Percentiles rank a stretch among this genome's conserved stretches.
Conservation (phyloP, 352 stramenopile genomes). For the Phytophthora multivora region DNA sequence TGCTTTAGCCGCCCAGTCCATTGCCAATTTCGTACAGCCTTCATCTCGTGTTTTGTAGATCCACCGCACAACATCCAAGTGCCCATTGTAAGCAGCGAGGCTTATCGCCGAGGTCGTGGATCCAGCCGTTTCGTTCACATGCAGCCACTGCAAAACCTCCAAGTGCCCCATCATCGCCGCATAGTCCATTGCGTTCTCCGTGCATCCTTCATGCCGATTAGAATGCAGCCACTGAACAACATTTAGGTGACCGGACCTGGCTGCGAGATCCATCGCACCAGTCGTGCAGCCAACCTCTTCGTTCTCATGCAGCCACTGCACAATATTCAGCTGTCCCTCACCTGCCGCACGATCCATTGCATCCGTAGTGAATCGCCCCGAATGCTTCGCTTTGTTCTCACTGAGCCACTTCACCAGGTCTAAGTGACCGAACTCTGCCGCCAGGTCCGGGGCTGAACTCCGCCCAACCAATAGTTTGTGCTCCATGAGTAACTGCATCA, state of each 20-base stretch:
- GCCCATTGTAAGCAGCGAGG: conserved; percentile 5
- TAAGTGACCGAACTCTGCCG: conserved; percentile 1
- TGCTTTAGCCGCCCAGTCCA: conserved; percentile 12
- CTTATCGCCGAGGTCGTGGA: conserved; percentile 1
- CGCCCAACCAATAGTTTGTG: background rate
- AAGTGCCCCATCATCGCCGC: conserved; percentile 4
- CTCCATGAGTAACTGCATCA: conserved; percentile 1
- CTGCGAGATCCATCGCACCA: conserved; percentile 5
- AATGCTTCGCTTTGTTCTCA: background rate
- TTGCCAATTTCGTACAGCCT: conserved; percentile 5
- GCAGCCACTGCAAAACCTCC: conserved; percentile 6
- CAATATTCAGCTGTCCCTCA: conserved; percentile 3
- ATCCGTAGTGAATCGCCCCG: background rate
- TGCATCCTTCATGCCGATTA: conserved; percentile 4
- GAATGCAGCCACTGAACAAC: background rate
- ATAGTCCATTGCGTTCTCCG: background rate
- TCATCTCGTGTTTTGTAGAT: conserved; percentile 5
- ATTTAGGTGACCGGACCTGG: background rate
- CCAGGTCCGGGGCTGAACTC: background rate
- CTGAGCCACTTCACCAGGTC: background rate
- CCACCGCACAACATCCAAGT: conserved; percentile 21
- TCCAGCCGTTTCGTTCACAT: background rate
- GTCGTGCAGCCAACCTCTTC: conserved; percentile 1
- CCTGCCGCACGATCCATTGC: conserved; percentile 5
- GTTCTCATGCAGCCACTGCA: conserved; percentile 5